phyloP scores from a whole-genome alignment of 148 eudicot genomes.

The Amaranthus cruentus region DNA sequence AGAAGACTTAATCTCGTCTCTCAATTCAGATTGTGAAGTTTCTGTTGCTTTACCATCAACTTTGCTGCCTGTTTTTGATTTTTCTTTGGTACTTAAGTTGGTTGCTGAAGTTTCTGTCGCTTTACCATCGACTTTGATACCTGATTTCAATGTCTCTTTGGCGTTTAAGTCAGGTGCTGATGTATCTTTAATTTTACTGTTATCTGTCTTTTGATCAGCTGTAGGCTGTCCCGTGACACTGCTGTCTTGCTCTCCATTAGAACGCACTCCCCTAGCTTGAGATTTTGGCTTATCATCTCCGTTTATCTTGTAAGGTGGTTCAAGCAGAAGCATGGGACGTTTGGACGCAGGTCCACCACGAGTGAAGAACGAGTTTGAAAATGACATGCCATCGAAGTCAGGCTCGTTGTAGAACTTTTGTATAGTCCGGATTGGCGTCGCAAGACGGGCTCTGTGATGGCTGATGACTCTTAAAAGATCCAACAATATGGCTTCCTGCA shows the following conservation, averaged over 20 bases:
- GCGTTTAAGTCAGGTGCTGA: constrained; percentile 31
- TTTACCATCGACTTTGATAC: constrained; percentile 30
- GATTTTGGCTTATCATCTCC: constrained; percentile 73
- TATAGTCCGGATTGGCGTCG: constrained; percentile 88
- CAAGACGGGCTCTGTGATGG: constrained; percentile 85
- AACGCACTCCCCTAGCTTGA: constrained; percentile 41
- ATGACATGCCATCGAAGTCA: constrained; percentile 59
- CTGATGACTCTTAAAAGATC: constrained; percentile 86
- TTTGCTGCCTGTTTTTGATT: constrained; percentile 29
- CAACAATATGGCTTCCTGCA: constrained; percentile 81
- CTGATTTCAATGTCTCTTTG: constrained; percentile 36
- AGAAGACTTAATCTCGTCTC: constrained; percentile 21
- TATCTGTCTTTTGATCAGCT: constrained; percentile 30
- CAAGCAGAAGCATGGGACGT: constrained; percentile 63
- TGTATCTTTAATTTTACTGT: constrained; percentile 33
- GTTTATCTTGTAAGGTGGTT: constrained; percentile 68
- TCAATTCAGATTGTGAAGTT: constrained; percentile 27
- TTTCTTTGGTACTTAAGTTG: constrained; percentile 33
- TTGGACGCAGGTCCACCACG: constrained; percentile 46
- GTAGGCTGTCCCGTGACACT: constrained; percentile 27
- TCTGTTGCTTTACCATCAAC: constrained; percentile 33
- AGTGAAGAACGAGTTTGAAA: constrained; percentile 50
- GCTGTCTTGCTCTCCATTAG: constrained; percentile 46
- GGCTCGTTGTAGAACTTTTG: constrained; percentile 61
- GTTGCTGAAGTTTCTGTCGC: constrained; percentile 31